phyloP scores from a whole-genome alignment of 208 protist species.

The Acanthamoeba sp. region DNA sequence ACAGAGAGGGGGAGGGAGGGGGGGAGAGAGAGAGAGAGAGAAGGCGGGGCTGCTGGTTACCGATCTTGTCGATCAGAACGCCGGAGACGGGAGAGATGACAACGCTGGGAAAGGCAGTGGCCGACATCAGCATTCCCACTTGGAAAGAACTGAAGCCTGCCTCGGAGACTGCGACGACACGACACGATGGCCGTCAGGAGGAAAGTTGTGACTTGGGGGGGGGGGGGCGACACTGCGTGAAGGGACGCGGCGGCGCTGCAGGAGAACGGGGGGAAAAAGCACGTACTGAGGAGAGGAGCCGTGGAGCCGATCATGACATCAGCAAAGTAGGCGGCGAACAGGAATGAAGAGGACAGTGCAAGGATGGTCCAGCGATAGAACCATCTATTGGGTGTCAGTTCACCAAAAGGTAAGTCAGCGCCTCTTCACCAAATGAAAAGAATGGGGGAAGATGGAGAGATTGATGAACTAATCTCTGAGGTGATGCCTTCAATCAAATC shows the following conservation, averaged over 20 bases:
- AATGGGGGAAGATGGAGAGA: background rate
- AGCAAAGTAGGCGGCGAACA: constrained; percentile 25
- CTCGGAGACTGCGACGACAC: constrained; percentile 5
- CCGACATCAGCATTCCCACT: constrained; percentile 44
- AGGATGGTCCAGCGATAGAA: constrained; percentile 33
- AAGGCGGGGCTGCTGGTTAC: background rate
- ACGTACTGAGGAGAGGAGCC: constrained; percentile 10
- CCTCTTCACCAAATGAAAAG: too few species aligned
- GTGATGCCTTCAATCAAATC: too few species aligned
- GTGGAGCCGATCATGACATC: constrained; percentile 36
- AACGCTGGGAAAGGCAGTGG: constrained; percentile 17
- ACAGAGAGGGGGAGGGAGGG: too few species aligned
- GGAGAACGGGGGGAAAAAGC: background rate
- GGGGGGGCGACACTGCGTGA: too few species aligned
- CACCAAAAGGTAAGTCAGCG: too few species aligned
- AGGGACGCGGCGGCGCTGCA: background rate
- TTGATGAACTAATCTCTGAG: too few species aligned
- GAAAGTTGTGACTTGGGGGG: too few species aligned
- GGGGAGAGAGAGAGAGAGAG: too few species aligned
- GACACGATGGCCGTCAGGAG: too few species aligned
- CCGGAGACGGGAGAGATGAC: constrained; percentile 28
- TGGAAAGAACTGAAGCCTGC: constrained; percentile 26
- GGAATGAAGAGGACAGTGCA: background rate
- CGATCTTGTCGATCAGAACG: constrained; percentile 32
- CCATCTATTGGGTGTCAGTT: background rate